Conservation (phyloP, 257 asterid genomes). For the Phtheirospermum japonicum region DNA sequence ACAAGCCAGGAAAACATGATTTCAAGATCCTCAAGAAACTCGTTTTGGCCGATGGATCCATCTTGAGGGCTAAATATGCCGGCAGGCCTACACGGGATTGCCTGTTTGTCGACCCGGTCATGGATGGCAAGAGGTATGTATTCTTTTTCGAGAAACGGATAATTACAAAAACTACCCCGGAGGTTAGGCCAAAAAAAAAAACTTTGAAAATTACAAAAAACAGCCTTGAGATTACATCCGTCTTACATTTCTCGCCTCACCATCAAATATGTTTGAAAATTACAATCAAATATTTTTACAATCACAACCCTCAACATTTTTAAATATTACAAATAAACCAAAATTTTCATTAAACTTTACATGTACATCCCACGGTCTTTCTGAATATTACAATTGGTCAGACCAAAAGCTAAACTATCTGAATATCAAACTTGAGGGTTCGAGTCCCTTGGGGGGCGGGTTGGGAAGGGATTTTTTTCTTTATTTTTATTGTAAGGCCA, state of each 20-base stretch:
- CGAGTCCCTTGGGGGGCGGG: too few relatives aligned
- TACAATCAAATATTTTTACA: not conserved
- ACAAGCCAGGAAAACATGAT: slow-evolving; percentile 49
- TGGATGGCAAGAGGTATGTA: slow-evolving; percentile 50
- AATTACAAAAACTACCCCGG: not conserved
- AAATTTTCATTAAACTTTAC: too few relatives aligned
- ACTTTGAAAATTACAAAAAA: too few relatives aligned
- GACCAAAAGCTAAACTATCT: too few relatives aligned
- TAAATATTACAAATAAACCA: not conserved
- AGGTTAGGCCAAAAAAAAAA: too few relatives aligned
- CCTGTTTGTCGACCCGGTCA: slow-evolving; percentile 51
- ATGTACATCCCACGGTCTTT: too few relatives aligned
- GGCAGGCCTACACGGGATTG: slow-evolving; percentile 58
- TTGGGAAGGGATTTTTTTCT: too few relatives aligned
- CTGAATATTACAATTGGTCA: too few relatives aligned
- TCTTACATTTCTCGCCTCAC: too few relatives aligned
- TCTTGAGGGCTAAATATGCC: slow-evolving; percentile 50
- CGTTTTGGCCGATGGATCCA: slow-evolving; percentile 56
- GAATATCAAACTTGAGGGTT: too few relatives aligned
- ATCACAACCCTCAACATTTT: not conserved
- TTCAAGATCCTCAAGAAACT: slow-evolving; percentile 53
- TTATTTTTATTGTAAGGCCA: too few relatives aligned
- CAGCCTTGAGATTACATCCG: not conserved
- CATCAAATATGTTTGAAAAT: too few relatives aligned
- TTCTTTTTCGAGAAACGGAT: not conserved